These are phyloP conservation scores for Physcomitrellopsis africana DNA, from an alignment of 225 moss, liverwort and hornwort species.

Conservation along the genomic window DNA sequence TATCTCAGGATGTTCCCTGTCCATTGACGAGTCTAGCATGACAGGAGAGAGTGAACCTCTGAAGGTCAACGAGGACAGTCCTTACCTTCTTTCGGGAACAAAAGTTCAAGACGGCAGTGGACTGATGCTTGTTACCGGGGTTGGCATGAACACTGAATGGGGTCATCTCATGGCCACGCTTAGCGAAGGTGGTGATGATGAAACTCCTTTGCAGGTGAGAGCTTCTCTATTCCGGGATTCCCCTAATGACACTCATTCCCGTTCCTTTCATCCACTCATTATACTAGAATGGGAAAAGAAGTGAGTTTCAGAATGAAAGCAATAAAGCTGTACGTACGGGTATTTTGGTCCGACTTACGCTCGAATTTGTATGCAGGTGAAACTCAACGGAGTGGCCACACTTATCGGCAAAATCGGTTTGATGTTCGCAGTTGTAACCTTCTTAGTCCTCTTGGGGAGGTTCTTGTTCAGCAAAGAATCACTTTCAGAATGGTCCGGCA, in stretches of 20 bases:
- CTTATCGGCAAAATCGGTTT: slow-evolving; percentile 86
- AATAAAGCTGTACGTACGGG: neutral
- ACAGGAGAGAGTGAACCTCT: slow-evolving; percentile 75
- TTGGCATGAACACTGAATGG: slow-evolving; percentile 95
- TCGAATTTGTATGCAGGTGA: slow-evolving; percentile 64
- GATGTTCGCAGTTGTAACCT: slow-evolving; percentile 68
- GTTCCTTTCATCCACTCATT: slow-evolving; percentile 17
- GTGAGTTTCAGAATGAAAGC: too few relatives aligned
- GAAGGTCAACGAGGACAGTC: slow-evolving; percentile 54
- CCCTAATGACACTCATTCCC: slow-evolving; percentile 2
- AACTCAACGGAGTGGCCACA: slow-evolving; percentile 81
- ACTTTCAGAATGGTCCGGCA: slow-evolving; percentile 56
- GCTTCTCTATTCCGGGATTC: slow-evolving; percentile 21
- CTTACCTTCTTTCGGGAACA: slow-evolving; percentile 81
- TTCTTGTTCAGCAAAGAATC: slow-evolving; percentile 53
- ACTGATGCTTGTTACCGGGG: slow-evolving; percentile 75
- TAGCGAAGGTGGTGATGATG: slow-evolving; percentile 66
- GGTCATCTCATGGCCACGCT: slow-evolving; percentile 92
- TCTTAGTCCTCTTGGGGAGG: slow-evolving; percentile 79
- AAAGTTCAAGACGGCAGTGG: slow-evolving; percentile 82
- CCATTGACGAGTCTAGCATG: slow-evolving; percentile 95
- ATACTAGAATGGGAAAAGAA: too few relatives aligned
- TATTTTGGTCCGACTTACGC: slow-evolving; percentile 19
- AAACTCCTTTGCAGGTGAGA: slow-evolving; percentile 80
- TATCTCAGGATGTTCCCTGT: slow-evolving; percentile 62